Evolutionary conservation across 768 basidiomycete species (phyloP).

Genomic region (Lactarius quietus): DNA sequence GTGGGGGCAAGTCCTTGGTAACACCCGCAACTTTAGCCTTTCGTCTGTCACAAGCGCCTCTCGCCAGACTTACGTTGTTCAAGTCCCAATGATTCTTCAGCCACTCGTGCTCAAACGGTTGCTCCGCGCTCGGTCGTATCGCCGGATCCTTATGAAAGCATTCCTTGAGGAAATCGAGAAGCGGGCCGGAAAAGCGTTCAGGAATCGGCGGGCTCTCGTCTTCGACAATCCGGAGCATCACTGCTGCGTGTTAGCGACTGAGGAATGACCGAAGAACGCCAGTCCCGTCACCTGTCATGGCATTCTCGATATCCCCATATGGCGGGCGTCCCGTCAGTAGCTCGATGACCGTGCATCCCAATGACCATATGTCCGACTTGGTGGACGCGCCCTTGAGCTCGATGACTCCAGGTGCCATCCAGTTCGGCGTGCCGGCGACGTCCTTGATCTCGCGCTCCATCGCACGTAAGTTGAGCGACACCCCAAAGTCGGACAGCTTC

Average conservation of each 20-base stretch:
- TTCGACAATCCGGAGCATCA: slow-evolving; percentile 98
- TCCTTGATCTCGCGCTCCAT: slow-evolving; percentile 83
- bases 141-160: slow-evolving; percentile 91
- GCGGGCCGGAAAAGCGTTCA: slow-evolving; percentile 64
- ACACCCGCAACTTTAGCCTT: not conserved
- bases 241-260: slow-evolving; percentile 37
- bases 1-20: slow-evolving; percentile 71
- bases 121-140: slow-evolving; percentile 75
- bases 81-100: slow-evolving; percentile 74
- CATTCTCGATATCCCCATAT: slow-evolving; percentile 84
- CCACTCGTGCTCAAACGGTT: slow-evolving; percentile 90
- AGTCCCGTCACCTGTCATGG: slow-evolving; percentile 69
- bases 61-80: slow-evolving; percentile 53
- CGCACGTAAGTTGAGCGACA: slow-evolving; percentile 91
- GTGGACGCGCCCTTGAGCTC: slow-evolving; percentile 91
- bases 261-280: not conserved
- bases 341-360: slow-evolving; percentile 94
- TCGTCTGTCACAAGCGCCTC: not conserved
- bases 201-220: slow-evolving; percentile 88
- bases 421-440: slow-evolving; percentile 93
- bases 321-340: slow-evolving; percentile 90
- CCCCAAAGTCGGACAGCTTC: slow-evolving; percentile 96
- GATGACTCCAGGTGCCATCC: slow-evolving; percentile 99
- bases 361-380: slow-evolving; percentile 93
- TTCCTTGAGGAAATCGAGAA: slow-evolving; percentile 79